Evolutionary conservation across 441 rosid genomes (phyloP), one percentile per base, ranked within the genome.

Genomic region (Mallotus japonicus): DNA sequence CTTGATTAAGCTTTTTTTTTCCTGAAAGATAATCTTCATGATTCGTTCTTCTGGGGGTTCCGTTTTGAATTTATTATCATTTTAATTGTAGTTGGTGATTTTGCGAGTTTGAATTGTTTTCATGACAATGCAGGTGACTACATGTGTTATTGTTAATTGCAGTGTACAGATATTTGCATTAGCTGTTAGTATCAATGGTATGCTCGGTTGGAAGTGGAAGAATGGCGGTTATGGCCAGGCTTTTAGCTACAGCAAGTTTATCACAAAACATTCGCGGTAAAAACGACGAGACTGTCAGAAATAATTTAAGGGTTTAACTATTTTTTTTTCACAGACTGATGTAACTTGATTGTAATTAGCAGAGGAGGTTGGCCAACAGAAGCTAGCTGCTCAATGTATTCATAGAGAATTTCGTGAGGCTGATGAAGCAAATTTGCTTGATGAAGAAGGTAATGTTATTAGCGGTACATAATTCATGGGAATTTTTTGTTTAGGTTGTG

Each of bases 201-300:
- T 89, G 90, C 81, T 81, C 87, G n/a, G 15, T 88, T 32, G 89
- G 85, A 77, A 79, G 79, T 69, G 83, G 90, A 69, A 84, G 86
- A 67, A 87, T 90, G 92, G 87, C 87, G 0, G 88, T 90, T 70
- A 84, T 88, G 89, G 90, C 89, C 60, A 75, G 86, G 81, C 80
- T 85, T 71, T 84, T 90, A 49, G 85, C 83, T 22, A 77, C 84
- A 5, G 84, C 76, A 70, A 77, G 79, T 74, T 73, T 83, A 70
- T 79, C 85, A 5, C 85, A 70, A 28, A 71, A 46, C 37, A 49
- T 57, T 55, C 81, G 80, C 64, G 89, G 90, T 82, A 74, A 28
- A 49, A 28, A 42, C 46, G 22, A 53, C 42, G 17, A 50, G 44
- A 47, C 24, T 49, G 15, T 60, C 7, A 10, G 15, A 17, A 34